Evolutionary conservation across 495 filamentous ascomycete species (phyloP).

Genomic region (Xylaria nigripes): DNA sequence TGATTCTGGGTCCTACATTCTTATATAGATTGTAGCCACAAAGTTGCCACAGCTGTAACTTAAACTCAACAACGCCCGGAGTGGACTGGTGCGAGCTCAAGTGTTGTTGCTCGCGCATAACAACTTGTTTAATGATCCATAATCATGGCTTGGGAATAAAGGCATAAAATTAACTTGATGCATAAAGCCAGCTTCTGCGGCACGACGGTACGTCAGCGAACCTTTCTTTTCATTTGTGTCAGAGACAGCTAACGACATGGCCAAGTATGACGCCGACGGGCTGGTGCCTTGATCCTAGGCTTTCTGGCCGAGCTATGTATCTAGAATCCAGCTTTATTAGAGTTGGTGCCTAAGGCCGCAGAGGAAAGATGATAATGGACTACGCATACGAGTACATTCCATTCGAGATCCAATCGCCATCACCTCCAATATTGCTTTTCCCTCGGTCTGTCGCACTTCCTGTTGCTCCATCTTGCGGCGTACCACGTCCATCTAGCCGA

Average conservation of each 20-base stretch:
- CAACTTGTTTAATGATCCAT: not conserved
- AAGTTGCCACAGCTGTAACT: not conserved
- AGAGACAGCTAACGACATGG: not conserved
- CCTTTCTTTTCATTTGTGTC: conserved; percentile 9
- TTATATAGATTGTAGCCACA: conserved; percentile 2
- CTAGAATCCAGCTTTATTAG: not conserved
- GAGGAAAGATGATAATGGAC: not conserved
- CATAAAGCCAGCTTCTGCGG: conserved; percentile 1
- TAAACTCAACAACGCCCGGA: not conserved
- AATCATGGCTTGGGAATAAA: not conserved
- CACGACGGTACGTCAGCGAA: not conserved
- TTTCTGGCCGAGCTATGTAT: not conserved
- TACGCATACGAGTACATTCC: not conserved
- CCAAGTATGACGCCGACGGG: not conserved
- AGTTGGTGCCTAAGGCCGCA: not conserved
- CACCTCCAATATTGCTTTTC: conserved; percentile 1
- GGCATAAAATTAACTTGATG: not conserved
- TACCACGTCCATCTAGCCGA: not conserved
- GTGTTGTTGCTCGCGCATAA: not conserved
- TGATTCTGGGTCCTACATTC: not conserved
- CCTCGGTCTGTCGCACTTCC: not conserved
- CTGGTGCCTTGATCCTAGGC: not conserved
- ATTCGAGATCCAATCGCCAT: conserved; percentile 1
- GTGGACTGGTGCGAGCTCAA: not conserved
- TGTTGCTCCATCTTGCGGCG: not conserved